Evolutionary conservation across 2,329 filamentous ascomycete species (phyloP).

Genomic region (Penicillium hordei): DNA sequence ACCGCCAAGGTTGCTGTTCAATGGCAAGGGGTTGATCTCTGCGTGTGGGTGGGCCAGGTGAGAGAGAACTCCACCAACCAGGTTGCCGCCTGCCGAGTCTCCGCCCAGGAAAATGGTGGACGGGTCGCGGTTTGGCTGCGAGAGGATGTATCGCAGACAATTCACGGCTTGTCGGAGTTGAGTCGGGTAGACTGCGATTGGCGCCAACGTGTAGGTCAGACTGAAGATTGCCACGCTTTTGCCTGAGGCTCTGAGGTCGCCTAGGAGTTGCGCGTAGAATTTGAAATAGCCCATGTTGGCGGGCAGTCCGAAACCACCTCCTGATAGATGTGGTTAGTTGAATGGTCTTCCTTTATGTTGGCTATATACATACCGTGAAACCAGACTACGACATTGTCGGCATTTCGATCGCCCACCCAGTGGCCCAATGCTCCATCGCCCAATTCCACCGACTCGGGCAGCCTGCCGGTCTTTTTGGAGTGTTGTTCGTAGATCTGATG

Average conservation of each 20-base stretch:
- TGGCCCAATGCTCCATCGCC: slow-evolving; percentile 38
- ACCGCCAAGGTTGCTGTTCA: slow-evolving; percentile 49
- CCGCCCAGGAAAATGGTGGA: slow-evolving; percentile 43
- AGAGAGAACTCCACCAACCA: slow-evolving; percentile 41
- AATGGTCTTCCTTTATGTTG: neutral
- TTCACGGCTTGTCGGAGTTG: slow-evolving; percentile 46
- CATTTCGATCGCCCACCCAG: slow-evolving; percentile 40
- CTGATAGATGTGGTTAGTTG: slow-evolving; percentile 29
- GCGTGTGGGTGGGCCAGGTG: slow-evolving; percentile 57
- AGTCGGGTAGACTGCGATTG: slow-evolving; percentile 44
- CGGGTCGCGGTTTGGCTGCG: slow-evolving; percentile 36
- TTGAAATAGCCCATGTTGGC: slow-evolving; percentile 49
- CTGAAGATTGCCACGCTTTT: slow-evolving; percentile 53
- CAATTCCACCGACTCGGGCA: slow-evolving; percentile 33
- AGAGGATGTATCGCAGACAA: slow-evolving; percentile 42
- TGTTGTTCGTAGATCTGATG: slow-evolving; percentile 33
- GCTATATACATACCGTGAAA: slow-evolving; percentile 33
- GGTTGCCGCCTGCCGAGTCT: slow-evolving; percentile 48
- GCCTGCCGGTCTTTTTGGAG: slow-evolving; percentile 24
- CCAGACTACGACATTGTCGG: slow-evolving; percentile 42
- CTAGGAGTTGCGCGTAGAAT: slow-evolving; percentile 49
- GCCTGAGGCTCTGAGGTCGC: slow-evolving; percentile 42
- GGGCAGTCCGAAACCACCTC: slow-evolving; percentile 58
- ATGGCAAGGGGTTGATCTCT: slow-evolving; percentile 45
- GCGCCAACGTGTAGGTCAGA: slow-evolving; percentile 60